Conservation (phyloP, 805 yeast genomes). For the Saccharomycopsis oosterbeekiorum region DNA sequence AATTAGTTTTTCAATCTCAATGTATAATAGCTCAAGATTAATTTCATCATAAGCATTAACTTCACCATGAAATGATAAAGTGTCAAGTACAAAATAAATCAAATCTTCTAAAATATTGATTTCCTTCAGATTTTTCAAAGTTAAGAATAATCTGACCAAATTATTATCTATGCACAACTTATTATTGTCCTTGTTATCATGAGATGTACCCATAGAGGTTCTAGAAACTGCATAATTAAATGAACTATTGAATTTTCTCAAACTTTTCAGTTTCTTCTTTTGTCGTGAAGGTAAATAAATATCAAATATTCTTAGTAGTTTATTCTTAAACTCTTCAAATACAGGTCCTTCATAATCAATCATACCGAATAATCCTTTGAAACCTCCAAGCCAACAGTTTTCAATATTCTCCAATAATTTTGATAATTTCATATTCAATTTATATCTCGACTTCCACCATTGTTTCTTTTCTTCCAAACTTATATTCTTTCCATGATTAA, state of each 20-base stretch:
- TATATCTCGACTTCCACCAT: conserved; percentile 74
- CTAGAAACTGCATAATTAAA: not conserved
- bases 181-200: conserved; percentile 7
- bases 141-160: conserved; percentile 42
- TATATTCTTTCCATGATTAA: conserved; percentile 9
- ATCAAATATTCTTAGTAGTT: conserved; percentile 33
- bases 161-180: conserved; percentile 32
- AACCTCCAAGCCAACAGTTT: conserved; percentile 67
- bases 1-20: conserved; percentile 33
- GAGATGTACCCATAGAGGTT: not conserved
- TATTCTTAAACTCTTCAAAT: conserved; percentile 26
- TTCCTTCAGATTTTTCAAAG: conserved; percentile 30
- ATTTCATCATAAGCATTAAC: conserved; percentile 56
- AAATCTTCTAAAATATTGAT: conserved; percentile 50
- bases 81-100: conserved; percentile 51
- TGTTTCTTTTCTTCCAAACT: conserved; percentile 38
- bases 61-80: conserved; percentile 53
- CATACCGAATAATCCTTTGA: conserved; percentile 45
- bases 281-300: conserved; percentile 40
- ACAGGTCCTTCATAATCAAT: not conserved
- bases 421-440: conserved; percentile 47
- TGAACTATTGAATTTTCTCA: not conserved
- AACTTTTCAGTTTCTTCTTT: conserved; percentile 21
- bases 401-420: conserved; percentile 51
- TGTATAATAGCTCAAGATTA: conserved; percentile 45